Percentiles rank a stretch among this genome's conserved stretches.
Evolutionary conservation across 1,284 basidiomycete species (phyloP).

Genomic region (Tilletia indica): DNA sequence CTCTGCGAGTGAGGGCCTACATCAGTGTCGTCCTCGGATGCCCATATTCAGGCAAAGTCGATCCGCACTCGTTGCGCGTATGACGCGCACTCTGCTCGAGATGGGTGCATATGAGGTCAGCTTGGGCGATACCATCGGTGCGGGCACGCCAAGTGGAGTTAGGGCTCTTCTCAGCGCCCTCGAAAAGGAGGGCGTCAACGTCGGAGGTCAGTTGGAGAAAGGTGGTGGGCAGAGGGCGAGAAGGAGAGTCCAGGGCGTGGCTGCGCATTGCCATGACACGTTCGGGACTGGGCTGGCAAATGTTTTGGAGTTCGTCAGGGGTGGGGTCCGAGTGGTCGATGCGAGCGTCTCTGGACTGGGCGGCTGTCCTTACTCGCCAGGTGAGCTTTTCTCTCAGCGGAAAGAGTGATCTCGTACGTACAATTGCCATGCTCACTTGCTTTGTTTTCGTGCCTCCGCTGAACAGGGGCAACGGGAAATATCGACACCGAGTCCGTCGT

Average conservation of each 20-base stretch:
- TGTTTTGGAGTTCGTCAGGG: conserved; percentile 58
- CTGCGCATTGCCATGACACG: conserved; percentile 79
- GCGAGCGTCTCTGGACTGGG: conserved; percentile 80
- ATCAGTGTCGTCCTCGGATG: conserved; percentile 72
- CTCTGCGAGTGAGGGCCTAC: conserved; percentile 77
- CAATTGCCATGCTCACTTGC: not conserved
- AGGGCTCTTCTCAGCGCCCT: conserved; percentile 66
- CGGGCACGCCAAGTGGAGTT: conserved; percentile 73
- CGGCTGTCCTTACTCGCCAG: conserved; percentile 91
- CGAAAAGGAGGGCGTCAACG: not conserved
- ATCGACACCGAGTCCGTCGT: conserved; percentile 67
- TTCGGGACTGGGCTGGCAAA: conserved; percentile 71
- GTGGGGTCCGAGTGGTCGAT: conserved; percentile 61
- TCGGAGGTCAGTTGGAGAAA: not conserved
- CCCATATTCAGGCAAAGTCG: conserved; percentile 79
- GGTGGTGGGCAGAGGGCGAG: not conserved
- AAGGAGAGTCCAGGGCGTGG: conserved; percentile 16
- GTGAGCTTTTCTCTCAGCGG: conserved; percentile 52
- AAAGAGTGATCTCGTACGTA: not conserved
- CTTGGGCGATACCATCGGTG: conserved; percentile 86
- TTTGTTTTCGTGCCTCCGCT: not conserved
- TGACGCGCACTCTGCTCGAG: conserved; percentile 70
- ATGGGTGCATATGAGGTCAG: conserved; percentile 95
- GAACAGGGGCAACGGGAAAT: conserved; percentile 39
- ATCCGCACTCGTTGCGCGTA: conserved; percentile 67